Percentiles rank a stretch among this genome's conserved stretches.
phyloP scores from a whole-genome alignment of 129 eudicot genomes.

The Saussurea involucrata region DNA sequence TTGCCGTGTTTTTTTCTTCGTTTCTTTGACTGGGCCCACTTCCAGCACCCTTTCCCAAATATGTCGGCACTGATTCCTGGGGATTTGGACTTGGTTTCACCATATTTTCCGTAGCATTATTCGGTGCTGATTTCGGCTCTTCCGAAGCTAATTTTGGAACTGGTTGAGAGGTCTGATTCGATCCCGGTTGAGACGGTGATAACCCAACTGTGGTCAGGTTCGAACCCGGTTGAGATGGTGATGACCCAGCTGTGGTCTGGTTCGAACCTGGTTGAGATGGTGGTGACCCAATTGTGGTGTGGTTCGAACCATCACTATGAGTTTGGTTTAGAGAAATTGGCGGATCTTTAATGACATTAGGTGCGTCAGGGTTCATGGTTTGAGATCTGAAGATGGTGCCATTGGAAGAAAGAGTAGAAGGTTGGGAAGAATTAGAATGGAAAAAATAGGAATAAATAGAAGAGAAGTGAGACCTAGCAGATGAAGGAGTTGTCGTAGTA shows the following conservation, averaged over 20 bases:
- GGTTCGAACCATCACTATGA: constrained; percentile 20
- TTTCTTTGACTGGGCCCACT: constrained; percentile 29
- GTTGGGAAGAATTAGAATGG: constrained; percentile 51
- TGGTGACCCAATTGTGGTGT: constrained; percentile 3
- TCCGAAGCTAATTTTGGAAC: constrained; percentile 12
- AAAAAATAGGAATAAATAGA: constrained; percentile 46
- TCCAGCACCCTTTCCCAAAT: constrained; percentile 19
- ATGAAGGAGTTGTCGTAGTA: constrained; percentile 11
- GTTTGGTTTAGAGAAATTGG: constrained; percentile 23
- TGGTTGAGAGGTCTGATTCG: constrained; percentile 4
- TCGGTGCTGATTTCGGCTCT: constrained; percentile 17
- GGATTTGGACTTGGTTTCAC: constrained; percentile 6
- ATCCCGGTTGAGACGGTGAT: not conserved
- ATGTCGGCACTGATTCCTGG: constrained; percentile 14
- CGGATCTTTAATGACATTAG: constrained; percentile 22
- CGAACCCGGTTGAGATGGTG: constrained; percentile 2
- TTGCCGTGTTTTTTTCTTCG: constrained; percentile 18
- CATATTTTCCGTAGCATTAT: constrained; percentile 16
- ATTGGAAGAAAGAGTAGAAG: constrained; percentile 22
- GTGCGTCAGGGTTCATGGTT: constrained; percentile 9
- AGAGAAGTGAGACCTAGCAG: constrained; percentile 47
- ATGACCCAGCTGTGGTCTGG: constrained; percentile 18
- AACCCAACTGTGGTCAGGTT: constrained; percentile 7
- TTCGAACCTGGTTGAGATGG: constrained; percentile 10
- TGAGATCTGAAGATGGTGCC: constrained; percentile 27